A percentile compares a stretch with the other conserved stretches of the same genome.
These are phyloP conservation scores for Byssoonygena ceratinophila DNA, from an alignment of 2,329 filamentous ascomycete genomes.

Conservation along the genomic window DNA sequence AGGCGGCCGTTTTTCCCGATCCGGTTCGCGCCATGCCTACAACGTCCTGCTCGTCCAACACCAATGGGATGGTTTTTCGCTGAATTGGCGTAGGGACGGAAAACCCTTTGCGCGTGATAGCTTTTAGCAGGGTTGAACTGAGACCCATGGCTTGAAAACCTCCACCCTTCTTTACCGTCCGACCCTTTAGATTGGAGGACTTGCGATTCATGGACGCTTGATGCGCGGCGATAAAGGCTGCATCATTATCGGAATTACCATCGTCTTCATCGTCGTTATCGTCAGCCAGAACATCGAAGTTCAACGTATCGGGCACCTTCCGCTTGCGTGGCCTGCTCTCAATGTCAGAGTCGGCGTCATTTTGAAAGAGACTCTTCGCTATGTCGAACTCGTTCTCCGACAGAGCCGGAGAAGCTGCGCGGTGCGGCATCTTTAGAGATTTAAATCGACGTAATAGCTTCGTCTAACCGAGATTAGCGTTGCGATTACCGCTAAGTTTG, in stretches of 20 bases:
- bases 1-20: constrained; percentile 95
- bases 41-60: constrained; percentile 86
- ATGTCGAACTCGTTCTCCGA: constrained; percentile 94
- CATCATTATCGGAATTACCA: constrained; percentile 52
- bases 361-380: constrained; percentile 61
- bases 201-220: constrained; percentile 86
- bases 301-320: constrained; percentile 31
- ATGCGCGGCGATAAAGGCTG: constrained; percentile 78
- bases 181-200: constrained; percentile 66
- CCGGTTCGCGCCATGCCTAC: constrained; percentile 98
- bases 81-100: constrained; percentile 95
- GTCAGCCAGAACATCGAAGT: constrained; percentile 46
- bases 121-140: constrained; percentile 72
- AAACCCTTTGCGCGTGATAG: constrained; percentile 88
- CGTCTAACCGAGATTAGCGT: too few relatives aligned
- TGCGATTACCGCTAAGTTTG: too few relatives aligned
- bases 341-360: constrained; percentile 43
- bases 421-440: constrained; percentile 57
- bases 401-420: constrained; percentile 65
- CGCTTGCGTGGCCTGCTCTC: constrained; percentile 32
- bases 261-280: constrained; percentile 48
- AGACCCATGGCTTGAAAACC: constrained; percentile 94
- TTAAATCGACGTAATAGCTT: too few relatives aligned
- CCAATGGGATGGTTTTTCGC: constrained; percentile 85
- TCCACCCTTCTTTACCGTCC: constrained; percentile 84